These are phyloP conservation scores for Tylopilus balloui DNA, from an alignment of 768 basidiomycete species.

Conservation along the genomic window DNA sequence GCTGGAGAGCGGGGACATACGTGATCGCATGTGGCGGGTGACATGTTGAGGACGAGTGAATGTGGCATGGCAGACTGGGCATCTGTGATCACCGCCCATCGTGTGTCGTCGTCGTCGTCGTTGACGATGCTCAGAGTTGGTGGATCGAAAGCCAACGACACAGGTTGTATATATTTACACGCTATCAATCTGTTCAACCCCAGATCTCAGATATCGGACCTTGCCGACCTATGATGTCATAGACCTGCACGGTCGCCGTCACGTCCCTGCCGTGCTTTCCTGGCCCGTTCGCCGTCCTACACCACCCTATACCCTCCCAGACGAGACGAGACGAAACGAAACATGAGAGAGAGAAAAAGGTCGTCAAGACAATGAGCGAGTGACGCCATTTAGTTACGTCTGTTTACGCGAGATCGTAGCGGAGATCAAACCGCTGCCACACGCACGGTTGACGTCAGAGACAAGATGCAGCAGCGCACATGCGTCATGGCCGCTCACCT, in stretches of 20 bases:
- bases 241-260: neutral
- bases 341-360: neutral
- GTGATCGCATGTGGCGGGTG: slow-evolving; percentile 85
- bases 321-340: neutral
- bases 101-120: slow-evolving; percentile 4
- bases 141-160: slow-evolving; percentile 32
- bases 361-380: slow-evolving; percentile 32
- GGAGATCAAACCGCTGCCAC: slow-evolving; percentile 53
- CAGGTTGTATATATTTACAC: slow-evolving; percentile 38
- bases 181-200: slow-evolving; percentile 24
- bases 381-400: slow-evolving; percentile 30
- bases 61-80: slow-evolving; percentile 81
- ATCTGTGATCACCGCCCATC: slow-evolving; percentile 84
- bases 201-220: slow-evolving; percentile 34
- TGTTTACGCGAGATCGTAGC: slow-evolving; percentile 51
- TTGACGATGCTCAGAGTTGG: slow-evolving; percentile 18
- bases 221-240: slow-evolving; percentile 32
- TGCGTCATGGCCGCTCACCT: slow-evolving; percentile 50
- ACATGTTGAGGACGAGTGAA: slow-evolving; percentile 91
- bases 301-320: neutral
- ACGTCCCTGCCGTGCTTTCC: neutral
- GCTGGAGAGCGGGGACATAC: slow-evolving; percentile 47
- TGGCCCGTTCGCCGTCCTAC: no score
- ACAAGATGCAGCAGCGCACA: neutral
- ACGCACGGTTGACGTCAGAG: slow-evolving; percentile 28